Evolutionary conservation across 805 yeast species (phyloP).

Genomic region (Zygotorulaspora danielsina): DNA sequence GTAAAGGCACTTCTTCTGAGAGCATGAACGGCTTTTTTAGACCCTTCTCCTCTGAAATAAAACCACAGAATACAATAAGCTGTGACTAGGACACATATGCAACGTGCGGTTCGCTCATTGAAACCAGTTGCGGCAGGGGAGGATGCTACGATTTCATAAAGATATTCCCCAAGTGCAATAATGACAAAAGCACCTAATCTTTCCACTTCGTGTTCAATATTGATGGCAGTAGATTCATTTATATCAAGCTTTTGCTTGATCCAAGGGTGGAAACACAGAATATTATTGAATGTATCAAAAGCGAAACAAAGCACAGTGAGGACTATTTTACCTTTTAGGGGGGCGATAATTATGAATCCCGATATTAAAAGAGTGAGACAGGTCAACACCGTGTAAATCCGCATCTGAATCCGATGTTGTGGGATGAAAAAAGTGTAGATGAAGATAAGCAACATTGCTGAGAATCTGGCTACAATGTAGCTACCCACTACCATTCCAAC

Average conservation of each 20-base stretch:
- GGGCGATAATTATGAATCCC: no score
- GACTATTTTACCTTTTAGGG: no score
- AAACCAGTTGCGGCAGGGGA: constrained; percentile 48
- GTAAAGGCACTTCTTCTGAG: constrained; percentile 1
- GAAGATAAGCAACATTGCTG: no score
- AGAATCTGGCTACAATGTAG: no score
- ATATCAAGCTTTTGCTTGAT: background rate
- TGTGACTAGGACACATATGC: background rate
- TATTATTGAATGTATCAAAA: no score
- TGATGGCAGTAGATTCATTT: background rate
- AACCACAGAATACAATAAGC: constrained; percentile 2
- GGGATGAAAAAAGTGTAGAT: no score
- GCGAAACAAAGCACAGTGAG: no score
- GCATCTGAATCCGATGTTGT: no score
- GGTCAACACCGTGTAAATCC: no score
- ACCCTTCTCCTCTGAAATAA: background rate
- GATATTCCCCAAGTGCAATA: constrained; percentile 63
- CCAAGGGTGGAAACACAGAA: constrained; percentile 3
- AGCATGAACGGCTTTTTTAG: background rate
- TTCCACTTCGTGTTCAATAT: constrained; percentile 2
- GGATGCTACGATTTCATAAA: constrained; percentile 48
- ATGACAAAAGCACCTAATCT: constrained; percentile 48
- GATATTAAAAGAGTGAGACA: no score
- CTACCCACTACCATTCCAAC: no score
- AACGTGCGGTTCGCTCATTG: constrained; percentile 16